phyloP scores from a whole-genome alignment of 2,329 filamentous ascomycete species.

The Fusarium tjaetaba region DNA sequence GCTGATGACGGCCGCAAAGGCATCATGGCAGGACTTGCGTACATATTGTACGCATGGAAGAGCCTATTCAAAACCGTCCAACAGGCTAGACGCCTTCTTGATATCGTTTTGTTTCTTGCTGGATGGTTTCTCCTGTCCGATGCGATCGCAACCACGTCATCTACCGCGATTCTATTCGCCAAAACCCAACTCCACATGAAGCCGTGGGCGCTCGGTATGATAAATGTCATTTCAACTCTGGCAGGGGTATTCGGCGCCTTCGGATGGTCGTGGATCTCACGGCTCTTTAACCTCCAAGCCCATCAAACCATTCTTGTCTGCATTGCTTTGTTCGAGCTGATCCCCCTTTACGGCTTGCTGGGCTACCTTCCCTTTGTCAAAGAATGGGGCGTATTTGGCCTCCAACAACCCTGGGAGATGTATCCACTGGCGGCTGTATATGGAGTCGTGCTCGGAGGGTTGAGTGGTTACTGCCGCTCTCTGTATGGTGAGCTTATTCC shows the following conservation, averaged over 20 bases:
- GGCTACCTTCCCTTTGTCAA: conserved; percentile 86
- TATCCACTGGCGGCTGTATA: conserved; percentile 91
- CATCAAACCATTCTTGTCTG: conserved; percentile 93
- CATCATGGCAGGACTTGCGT: conserved; percentile 66
- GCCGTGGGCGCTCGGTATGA: conserved; percentile 86
- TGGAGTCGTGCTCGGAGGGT: conserved; percentile 91
- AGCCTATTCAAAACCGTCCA: conserved; percentile 83
- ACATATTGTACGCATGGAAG: conserved; percentile 86
- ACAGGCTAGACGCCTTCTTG: conserved; percentile 76
- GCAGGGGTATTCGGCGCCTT: conserved; percentile 89
- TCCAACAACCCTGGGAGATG: conserved; percentile 98
- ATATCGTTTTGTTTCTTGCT: conserved; percentile 81
- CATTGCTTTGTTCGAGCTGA: conserved; percentile 89
- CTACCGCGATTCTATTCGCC: conserved; percentile 93
- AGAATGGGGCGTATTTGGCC: conserved; percentile 77
- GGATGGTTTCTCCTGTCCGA: conserved; percentile 97
- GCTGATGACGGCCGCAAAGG: conserved; percentile 54
- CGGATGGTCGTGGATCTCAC: conserved; percentile 84
- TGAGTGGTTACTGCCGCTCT: conserved; percentile 91
- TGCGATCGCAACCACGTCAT: conserved; percentile 92
- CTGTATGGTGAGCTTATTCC: conserved; percentile 95
- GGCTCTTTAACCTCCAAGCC: conserved; percentile 74
- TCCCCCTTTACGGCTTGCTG: conserved; percentile 89
- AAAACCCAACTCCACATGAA: conserved; percentile 94
- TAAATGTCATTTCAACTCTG: conserved; percentile 90